Base-by-base conservation (phyloP, 106 monocot genomes). In the Allium cepa region DNA sequence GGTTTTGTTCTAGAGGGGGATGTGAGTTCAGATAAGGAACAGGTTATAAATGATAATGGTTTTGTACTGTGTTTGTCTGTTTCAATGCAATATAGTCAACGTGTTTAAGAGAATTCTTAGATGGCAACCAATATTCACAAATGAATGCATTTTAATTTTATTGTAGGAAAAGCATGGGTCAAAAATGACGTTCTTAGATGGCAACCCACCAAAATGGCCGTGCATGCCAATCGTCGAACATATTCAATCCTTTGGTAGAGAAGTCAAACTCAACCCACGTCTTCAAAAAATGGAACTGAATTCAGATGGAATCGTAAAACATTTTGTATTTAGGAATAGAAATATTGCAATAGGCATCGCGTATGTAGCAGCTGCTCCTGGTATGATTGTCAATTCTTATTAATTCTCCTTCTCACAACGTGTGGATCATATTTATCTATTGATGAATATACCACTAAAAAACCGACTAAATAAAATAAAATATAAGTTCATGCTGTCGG, bases 151-250 rank as follows among this genome's bases (percentile, higher is more conserved):
- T 10, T 14, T 46, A 78, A 49, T 64, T 51, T 55, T 64, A 66
- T 27, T 18, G 66, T 76, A 97, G 97, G 97, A 97, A 79, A 97
- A 97, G 66, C 82, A 97, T 78, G 96, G 96, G 2, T 97, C 96
- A 46, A 97, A 92, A 67, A 92, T 97, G 89, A 92, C 92, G 11
- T 97, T 92, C 71, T 80, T 97, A 70, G 91, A 97, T 81, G 97
- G 97, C 17, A 97, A 89, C 47, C 97, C 97, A 10, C 92, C 97
- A 55, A 89, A 97, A 72, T 79, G 97, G 64, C 63, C 92, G 53
- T 97, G 97, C 66, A 80, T 75, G 92, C 92, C 97, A 50, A 87
- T 97, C 73, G 85, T 78, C 36, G 80, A 97, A 64, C 89, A 97
- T 76, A 87, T 97, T 77, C 66, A 73, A 55, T 89, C 88, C 57